Percentiles rank a stretch among this genome's conserved stretches.
These are phyloP conservation scores for Scleromitrula shiraiana DNA, from an alignment of 2,329 filamentous ascomycete species.

Conservation along the genomic window DNA sequence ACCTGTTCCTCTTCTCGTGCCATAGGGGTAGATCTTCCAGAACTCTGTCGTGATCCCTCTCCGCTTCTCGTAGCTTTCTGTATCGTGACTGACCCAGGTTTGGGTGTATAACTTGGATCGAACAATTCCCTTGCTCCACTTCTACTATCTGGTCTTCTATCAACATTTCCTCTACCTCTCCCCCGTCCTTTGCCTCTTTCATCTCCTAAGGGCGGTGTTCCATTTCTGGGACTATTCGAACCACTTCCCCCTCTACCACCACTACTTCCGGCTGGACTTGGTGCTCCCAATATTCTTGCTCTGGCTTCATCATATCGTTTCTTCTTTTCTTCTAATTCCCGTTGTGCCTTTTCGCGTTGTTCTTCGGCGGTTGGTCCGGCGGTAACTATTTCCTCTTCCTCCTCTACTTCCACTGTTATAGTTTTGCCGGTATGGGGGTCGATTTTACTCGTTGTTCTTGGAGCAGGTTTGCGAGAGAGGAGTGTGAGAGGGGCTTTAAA, in stretches of 20 bases:
- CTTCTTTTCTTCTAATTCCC: slow-evolving; percentile 82
- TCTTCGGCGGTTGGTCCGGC: slow-evolving; percentile 65
- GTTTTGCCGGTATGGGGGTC: slow-evolving; percentile 44
- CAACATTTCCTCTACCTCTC: slow-evolving; percentile 34
- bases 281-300: slow-evolving; percentile 76
- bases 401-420: slow-evolving; percentile 45
- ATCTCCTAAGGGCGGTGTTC: slow-evolving; percentile 48
- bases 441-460: slow-evolving; percentile 49
- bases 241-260: slow-evolving; percentile 8
- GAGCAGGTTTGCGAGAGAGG: slow-evolving; percentile 70
- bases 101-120: slow-evolving; percentile 65
- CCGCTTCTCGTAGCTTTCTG: slow-evolving; percentile 34
- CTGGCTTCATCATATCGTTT: slow-evolving; percentile 81
- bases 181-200: slow-evolving; percentile 43
- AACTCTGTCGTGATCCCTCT: slow-evolving; percentile 33
- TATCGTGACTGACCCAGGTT: slow-evolving; percentile 43
- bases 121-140: slow-evolving; percentile 54
- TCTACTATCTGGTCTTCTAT: slow-evolving; percentile 25
- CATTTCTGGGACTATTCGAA: slow-evolving; percentile 46
- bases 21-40: slow-evolving; percentile 40
- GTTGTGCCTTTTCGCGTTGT: slow-evolving; percentile 66
- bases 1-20: slow-evolving; percentile 57
- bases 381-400: slow-evolving; percentile 56
- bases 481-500: slow-evolving; percentile 82
- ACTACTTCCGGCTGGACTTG: slow-evolving; percentile 28